These are phyloP conservation scores for Vitis rotundifolia DNA, from an alignment of 164 flowering plant species.

Conservation along the genomic window DNA sequence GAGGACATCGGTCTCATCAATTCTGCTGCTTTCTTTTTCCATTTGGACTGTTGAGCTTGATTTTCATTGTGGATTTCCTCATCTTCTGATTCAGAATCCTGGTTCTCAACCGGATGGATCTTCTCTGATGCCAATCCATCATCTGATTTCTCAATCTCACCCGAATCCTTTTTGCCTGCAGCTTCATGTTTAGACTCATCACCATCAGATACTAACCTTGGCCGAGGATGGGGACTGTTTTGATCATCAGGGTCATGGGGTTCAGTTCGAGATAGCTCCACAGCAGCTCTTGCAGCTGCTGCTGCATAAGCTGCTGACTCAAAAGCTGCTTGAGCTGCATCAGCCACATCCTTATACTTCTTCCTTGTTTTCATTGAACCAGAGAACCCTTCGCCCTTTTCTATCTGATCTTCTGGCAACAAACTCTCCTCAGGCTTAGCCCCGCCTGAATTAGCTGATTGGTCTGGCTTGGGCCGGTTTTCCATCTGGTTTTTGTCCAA, in stretches of 20 bases:
- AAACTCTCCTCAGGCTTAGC: not conserved
- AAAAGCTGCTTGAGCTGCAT: slow-evolving; percentile 90
- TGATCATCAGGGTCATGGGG: slow-evolving; percentile 40
- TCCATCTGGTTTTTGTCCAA: slow-evolving; percentile 18
- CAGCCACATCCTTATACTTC: slow-evolving; percentile 69
- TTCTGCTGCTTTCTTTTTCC: slow-evolving; percentile 13
- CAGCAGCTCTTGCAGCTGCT: slow-evolving; percentile 83
- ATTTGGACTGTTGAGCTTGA: slow-evolving; percentile 14
- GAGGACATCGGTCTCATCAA: slow-evolving; percentile 25
- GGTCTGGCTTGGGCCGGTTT: slow-evolving; percentile 14
- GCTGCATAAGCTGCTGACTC: slow-evolving; percentile 84
- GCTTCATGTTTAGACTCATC: slow-evolving; percentile 12
- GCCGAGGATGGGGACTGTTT: slow-evolving; percentile 14
- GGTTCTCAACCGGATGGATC: slow-evolving; percentile 13
- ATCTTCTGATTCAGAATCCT: slow-evolving; percentile 22
- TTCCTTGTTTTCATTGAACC: slow-evolving; percentile 35
- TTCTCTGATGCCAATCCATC: slow-evolving; percentile 8
- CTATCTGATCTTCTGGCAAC: slow-evolving; percentile 17
- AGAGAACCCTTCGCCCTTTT: slow-evolving; percentile 25
- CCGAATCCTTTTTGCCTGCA: not conserved
- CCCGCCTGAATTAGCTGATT: slow-evolving; percentile 12
- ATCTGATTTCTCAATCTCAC: not conserved
- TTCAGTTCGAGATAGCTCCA: slow-evolving; percentile 62
- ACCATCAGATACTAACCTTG: slow-evolving; percentile 12
- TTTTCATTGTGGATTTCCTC: slow-evolving; percentile 11